A percentile compares a stretch with the other conserved stretches of the same genome.
phyloP scores from a whole-genome alignment of 2,329 filamentous ascomycete genomes.

The Penicillium sumatraense region DNA sequence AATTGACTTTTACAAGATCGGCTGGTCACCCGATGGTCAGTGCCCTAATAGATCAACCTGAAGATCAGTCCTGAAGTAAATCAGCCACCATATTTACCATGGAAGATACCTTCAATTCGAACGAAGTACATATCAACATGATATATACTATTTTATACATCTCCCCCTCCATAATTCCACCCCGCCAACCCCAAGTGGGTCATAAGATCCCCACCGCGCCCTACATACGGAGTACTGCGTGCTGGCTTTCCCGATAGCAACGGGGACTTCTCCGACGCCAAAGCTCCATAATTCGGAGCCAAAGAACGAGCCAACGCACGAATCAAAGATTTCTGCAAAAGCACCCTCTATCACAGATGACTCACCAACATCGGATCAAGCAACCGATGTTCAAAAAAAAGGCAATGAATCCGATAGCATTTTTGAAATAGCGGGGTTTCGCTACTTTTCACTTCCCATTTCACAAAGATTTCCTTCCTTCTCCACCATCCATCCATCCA shows the following conservation, averaged over 20 bases:
- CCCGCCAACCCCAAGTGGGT: neutral
- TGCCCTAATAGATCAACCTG: neutral
- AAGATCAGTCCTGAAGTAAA: too few species aligned
- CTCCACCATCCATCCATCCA: neutral
- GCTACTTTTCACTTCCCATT: neutral
- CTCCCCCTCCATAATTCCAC: too few species aligned
- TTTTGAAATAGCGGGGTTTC: neutral
- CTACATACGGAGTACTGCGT: too few species aligned
- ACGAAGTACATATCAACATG: neutral
- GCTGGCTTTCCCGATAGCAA: neutral
- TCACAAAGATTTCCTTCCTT: neutral
- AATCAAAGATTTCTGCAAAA: neutral
- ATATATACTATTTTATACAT: neutral
- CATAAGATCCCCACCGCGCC: neutral
- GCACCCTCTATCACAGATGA: neutral
- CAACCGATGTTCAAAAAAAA: neutral
- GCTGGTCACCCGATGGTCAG: neutral
- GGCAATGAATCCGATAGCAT: neutral
- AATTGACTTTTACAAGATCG: neutral
- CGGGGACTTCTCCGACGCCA: neutral
- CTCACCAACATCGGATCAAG: neutral
- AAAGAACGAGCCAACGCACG: neutral
- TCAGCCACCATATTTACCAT: too few species aligned
- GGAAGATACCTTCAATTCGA: neutral
- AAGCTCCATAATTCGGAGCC: neutral